These are phyloP conservation scores for Kwoniella heveanensis DNA, from an alignment of 768 basidiomycete species.

Conservation along the genomic window DNA sequence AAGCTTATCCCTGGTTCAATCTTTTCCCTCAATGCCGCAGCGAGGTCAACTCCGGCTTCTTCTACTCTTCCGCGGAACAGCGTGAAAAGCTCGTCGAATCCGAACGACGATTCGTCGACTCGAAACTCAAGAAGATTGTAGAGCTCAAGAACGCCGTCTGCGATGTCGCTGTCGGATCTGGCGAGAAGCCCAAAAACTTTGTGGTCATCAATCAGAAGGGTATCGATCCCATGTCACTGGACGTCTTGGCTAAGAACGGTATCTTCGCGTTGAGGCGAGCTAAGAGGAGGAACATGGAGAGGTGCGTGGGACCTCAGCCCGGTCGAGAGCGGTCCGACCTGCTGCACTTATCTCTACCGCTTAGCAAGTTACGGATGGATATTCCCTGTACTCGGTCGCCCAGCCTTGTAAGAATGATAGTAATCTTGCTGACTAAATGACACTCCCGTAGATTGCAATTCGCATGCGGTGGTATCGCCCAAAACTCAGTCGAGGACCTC, in stretches of 20 bases:
- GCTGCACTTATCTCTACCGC: too few species aligned
- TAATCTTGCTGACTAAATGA: background rate
- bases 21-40: conserved; percentile 58
- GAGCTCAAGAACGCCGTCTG: conserved; percentile 95
- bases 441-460: conserved; percentile 72
- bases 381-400: background rate
- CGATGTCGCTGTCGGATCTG: conserved; percentile 72
- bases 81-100: conserved; percentile 98
- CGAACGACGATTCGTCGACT: conserved; percentile 89
- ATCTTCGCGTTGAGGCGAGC: conserved; percentile 92
- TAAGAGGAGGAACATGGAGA: conserved; percentile 98
- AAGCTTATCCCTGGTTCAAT: background rate
- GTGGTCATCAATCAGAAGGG: conserved; percentile 99
- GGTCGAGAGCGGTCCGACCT: too few species aligned
- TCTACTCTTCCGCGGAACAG: conserved; percentile 97
- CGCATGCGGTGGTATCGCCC: conserved; percentile 89
- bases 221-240: conserved; percentile 94
- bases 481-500: conserved; percentile 97
- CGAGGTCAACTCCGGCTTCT: conserved; percentile 99
- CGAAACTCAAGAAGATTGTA: conserved; percentile 91
- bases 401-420: conserved; percentile 4
- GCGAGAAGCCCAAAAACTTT: conserved; percentile 69
- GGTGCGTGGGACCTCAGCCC: too few species aligned
- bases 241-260: conserved; percentile 93
- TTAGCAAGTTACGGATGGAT: too few species aligned